A percentile compares a stretch with the other conserved stretches of the same genome.
Conservation (phyloP, 257 asterid genomes). For the Anisodus tanguticus region DNA sequence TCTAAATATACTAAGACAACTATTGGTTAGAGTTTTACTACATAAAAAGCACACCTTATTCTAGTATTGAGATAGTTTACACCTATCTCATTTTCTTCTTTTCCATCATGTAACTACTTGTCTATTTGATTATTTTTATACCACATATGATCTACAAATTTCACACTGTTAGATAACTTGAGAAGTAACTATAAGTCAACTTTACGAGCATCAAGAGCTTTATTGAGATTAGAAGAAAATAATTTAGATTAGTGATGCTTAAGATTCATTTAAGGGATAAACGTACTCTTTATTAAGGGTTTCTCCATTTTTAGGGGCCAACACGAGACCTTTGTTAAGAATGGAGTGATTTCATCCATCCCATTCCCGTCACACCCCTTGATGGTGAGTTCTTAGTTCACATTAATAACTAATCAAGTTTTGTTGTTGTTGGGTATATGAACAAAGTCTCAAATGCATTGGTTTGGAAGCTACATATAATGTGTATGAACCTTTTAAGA, state of each 20-base stretch:
- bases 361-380: not conserved
- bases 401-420: too few relatives aligned
- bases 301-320: not conserved
- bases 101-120: not conserved
- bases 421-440: too few relatives aligned
- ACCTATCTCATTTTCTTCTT: not conserved
- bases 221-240: too few relatives aligned
- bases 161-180: too few relatives aligned
- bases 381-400: too few relatives aligned
- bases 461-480: too few relatives aligned
- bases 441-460: too few relatives aligned
- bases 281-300: not conserved
- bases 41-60: not conserved
- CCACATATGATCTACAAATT: not conserved
- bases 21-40: constrained; percentile 13
- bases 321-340: not conserved
- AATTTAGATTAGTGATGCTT: too few relatives aligned
- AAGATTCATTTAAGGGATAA: not conserved
- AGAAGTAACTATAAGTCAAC: too few relatives aligned
- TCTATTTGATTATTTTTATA: not conserved
- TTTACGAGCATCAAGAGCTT: too few relatives aligned
- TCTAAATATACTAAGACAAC: constrained; percentile 1
- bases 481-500: too few relatives aligned
- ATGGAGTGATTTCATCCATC: not conserved
- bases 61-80: constrained; percentile 10